Conservation (phyloP, 176 grass and related monocot species). For the Phoenix dactylifera region DNA sequence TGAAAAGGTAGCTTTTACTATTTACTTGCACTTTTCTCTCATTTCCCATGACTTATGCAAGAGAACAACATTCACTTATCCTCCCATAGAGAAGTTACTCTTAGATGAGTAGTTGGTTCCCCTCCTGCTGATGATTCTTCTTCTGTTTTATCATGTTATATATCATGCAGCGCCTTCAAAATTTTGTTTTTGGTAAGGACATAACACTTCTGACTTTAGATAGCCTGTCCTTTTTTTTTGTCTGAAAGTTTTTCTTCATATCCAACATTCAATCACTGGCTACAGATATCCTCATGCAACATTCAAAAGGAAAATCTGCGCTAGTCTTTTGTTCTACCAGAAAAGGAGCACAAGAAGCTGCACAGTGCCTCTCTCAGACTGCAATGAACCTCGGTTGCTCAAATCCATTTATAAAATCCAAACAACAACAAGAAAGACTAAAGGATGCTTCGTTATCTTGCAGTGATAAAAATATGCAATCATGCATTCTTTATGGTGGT, state of each 20-base stretch:
- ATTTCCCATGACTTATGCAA: conserved; percentile 12
- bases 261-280: conserved; percentile 10
- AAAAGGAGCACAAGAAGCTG: conserved; percentile 88
- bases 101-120: too few species aligned
- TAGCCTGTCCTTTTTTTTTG: not conserved
- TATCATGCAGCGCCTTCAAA: conserved; percentile 70
- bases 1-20: conserved; percentile 71
- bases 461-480: conserved; percentile 77
- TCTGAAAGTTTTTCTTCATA: not conserved
- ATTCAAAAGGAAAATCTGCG: conserved; percentile 89
- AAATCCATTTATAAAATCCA: conserved; percentile 87
- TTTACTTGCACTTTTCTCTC: conserved; percentile 1
- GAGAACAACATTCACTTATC: too few species aligned
- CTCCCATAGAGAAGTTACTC: too few species aligned
- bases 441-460: conserved; percentile 68
- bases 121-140: not conserved
- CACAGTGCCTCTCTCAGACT: conserved; percentile 68
- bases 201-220: conserved; percentile 11
- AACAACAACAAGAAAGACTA: conserved; percentile 66
- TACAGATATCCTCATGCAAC: conserved; percentile 93
- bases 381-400: conserved; percentile 58
- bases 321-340: conserved; percentile 95
- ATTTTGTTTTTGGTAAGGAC: conserved; percentile 77
- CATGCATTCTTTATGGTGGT: conserved; percentile 84
- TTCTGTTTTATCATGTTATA: conserved; percentile 22